Percentiles rank a stretch among this genome's conserved stretches.
phyloP scores from a whole-genome alignment of 2,329 filamentous ascomycete species.

The Gyromitra esculenta region DNA sequence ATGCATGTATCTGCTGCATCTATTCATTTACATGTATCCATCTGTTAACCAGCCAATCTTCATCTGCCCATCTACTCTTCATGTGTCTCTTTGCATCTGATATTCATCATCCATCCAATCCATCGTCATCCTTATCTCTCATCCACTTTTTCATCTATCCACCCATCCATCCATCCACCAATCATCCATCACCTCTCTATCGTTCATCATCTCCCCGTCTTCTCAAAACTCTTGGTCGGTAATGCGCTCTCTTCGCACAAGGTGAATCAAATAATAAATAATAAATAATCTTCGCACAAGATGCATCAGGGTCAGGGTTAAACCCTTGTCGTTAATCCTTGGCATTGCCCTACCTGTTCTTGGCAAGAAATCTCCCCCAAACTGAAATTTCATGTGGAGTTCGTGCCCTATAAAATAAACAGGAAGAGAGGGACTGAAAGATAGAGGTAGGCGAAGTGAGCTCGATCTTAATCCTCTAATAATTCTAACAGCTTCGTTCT shows the following conservation, averaged over 20 bases:
- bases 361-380: neutral
- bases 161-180: neutral
- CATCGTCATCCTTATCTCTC: too few relatives aligned
- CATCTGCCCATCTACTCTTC: too few relatives aligned
- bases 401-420: too few relatives aligned
- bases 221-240: too few relatives aligned
- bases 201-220: too few relatives aligned
- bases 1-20: neutral
- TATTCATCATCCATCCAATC: too few relatives aligned
- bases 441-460: neutral
- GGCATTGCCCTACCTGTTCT: neutral
- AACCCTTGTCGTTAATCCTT: neutral
- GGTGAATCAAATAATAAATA: too few relatives aligned
- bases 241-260: too few relatives aligned
- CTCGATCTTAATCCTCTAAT: neutral
- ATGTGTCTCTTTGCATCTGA: too few relatives aligned
- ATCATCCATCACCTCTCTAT: neutral
- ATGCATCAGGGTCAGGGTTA: slow-evolving; percentile 9
- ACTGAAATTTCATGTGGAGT: neutral
- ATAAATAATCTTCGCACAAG: neutral
- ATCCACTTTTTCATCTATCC: neutral
- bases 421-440: too few relatives aligned
- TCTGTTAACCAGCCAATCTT: too few relatives aligned
- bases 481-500: too few relatives aligned
- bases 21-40: neutral